Conservation (phyloP, 495 filamentous ascomycete genomes). For the Penicillium robsamsonii region DNA sequence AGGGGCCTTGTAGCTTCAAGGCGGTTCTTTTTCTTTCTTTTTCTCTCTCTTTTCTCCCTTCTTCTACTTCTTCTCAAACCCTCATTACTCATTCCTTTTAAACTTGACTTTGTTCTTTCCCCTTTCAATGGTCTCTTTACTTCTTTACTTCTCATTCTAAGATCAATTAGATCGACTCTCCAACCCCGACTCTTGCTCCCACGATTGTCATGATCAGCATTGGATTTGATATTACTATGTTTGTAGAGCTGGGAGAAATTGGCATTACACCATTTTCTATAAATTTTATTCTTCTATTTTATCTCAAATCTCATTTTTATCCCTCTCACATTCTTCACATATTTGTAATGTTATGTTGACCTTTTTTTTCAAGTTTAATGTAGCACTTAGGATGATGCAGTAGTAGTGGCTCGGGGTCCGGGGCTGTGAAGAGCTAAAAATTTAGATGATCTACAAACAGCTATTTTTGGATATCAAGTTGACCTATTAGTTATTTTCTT, state of each 20-base stretch:
- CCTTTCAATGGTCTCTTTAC: background rate
- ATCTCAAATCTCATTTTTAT: background rate
- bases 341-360: background rate
- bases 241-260: slow-evolving; percentile 1
- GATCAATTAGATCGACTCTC: background rate
- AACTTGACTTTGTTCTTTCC: background rate
- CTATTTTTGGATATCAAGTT: background rate
- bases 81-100: background rate
- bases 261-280: background rate
- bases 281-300: background rate
- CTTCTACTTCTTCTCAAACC: background rate
- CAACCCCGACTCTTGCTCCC: no score
- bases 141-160: background rate
- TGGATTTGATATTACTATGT: background rate
- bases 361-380: background rate
- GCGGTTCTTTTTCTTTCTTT: background rate
- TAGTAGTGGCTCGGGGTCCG: background rate
- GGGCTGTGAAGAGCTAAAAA: background rate
- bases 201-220: background rate
- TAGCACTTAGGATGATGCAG: background rate
- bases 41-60: background rate
- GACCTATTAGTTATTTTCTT: background rate
- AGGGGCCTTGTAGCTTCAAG: background rate
- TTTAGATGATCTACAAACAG: background rate
- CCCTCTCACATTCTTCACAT: background rate